phyloP scores from a whole-genome alignment of 257 asterid species.

The Asclepias syriaca region DNA sequence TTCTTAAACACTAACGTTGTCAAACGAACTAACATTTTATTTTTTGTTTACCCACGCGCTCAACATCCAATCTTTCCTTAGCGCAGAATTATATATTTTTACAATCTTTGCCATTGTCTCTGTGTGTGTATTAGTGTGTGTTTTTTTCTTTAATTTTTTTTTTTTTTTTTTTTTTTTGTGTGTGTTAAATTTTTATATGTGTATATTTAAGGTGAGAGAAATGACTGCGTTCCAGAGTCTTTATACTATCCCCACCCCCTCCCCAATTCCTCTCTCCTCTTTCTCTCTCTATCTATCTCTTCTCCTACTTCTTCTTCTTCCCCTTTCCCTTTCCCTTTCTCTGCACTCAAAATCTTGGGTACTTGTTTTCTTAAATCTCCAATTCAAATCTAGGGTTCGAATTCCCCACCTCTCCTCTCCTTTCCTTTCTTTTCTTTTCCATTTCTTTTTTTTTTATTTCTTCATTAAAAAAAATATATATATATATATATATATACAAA shows the following conservation, averaged over 20 bases:
- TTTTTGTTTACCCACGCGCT: conserved; percentile 1
- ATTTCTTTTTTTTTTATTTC: neutral
- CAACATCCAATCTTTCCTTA: conserved; percentile 1
- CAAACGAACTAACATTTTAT: neutral
- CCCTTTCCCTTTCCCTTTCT: conserved; percentile 8
- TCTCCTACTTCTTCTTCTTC: no score
- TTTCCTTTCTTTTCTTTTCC: neutral
- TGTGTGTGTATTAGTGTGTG: no score
- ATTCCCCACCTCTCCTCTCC: conserved; percentile 9
- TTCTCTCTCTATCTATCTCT: neutral
- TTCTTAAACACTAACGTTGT: conserved; percentile 11
- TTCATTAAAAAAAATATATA: conserved; percentile 14
- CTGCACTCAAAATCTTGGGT: conserved; percentile 17
- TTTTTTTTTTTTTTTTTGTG: neutral
- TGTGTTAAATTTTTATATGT: neutral
- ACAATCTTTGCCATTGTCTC: no score
- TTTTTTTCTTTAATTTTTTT: neutral
- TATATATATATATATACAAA: neutral
- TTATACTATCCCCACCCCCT: conserved; percentile 1
- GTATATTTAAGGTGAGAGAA: conserved; percentile 20
- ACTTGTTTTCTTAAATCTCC: conserved; percentile 9
- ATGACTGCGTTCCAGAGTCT: conserved; percentile 3
- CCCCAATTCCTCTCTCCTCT: neutral
- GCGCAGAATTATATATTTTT: no score
- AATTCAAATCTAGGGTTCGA: conserved; percentile 20